Base-by-base conservation (phyloP, 2,329 filamentous ascomycete species). In the Chaetomiaceae sp. region DNA sequence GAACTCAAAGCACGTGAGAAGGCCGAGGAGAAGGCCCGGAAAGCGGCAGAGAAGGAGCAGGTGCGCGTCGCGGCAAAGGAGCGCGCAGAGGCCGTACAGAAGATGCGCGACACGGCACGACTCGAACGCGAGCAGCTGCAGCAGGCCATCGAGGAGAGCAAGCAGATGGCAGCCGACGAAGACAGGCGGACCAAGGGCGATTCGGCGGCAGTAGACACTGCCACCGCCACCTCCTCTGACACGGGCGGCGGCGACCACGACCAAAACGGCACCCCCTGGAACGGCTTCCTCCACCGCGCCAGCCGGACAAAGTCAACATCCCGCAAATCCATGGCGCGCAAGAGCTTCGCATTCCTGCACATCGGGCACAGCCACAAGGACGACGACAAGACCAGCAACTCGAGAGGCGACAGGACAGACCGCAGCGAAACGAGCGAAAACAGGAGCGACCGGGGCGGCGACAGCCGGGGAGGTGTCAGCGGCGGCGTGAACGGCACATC, bases 261-360 rank as follows among this genome's bases (percentile, higher is more conserved):
- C 30, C 40, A 23, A n/a, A 33, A 13, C 30, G 12, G 30, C 12
- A 33, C 30, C 30, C 30, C 9, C 30, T 21, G 44, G 30, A 37
- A 51, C 21, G 53, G 55, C 13, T 73, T 81, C 25, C 70, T 93
- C 37, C 82, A 81, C 61, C 77, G 87, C 39, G 83, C 87, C 57
- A 80, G 83, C 59, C 77, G 84, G 48, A 82, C 82, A 9, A 89
- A n/a, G n/a, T n/a, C n/a, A n/a, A n/a, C n/a, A n/a, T n/a, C n/a
- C n/a, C n/a, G 85, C 66, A 92, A 88, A 71, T 90, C 87, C 56
- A 78, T 95, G 72, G 81, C 87, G 43, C 81, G 85, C 56, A 89
- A 86, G 67, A 86, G 87, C 58, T 84, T 88, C 62, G 79, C 78
- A 27, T 86, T 87, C 62, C 70, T 85, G 33, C 73, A 76, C 60